phyloP scores from a whole-genome alignment of 2,329 filamentous ascomycete species.

The Aspergillus ochraceoroseus region DNA sequence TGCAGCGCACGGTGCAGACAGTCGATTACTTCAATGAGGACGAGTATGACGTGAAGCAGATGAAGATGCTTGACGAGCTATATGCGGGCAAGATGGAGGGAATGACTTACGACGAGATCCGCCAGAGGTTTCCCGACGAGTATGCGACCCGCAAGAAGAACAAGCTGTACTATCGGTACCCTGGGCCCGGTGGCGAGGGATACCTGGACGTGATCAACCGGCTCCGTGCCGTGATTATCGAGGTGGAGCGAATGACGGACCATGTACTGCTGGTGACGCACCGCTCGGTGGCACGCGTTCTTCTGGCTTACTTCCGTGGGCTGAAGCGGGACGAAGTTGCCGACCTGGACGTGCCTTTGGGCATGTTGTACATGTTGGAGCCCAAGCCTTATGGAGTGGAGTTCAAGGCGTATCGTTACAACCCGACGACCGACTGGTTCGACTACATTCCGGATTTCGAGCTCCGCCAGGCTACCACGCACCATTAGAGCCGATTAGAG shows the following conservation, averaged over 20 bases:
- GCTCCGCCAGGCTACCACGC: constrained; percentile 49
- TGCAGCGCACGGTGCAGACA: constrained; percentile 81
- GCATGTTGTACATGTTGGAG: constrained; percentile 90
- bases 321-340: constrained; percentile 86
- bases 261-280: constrained; percentile 90
- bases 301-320: constrained; percentile 96
- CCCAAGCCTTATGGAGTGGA: constrained; percentile 97
- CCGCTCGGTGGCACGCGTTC: constrained; percentile 82
- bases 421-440: constrained; percentile 72
- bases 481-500: constrained; percentile 18
- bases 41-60: constrained; percentile 93
- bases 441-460: constrained; percentile 80
- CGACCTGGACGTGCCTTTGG: constrained; percentile 86
- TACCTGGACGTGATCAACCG: constrained; percentile 97
- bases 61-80: constrained; percentile 96
- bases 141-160: constrained; percentile 73
- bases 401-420: constrained; percentile 92
- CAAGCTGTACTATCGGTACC: constrained; percentile 95
- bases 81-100: constrained; percentile 92
- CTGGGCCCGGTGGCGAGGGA: constrained; percentile 89
- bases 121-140: constrained; percentile 70
- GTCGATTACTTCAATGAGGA: constrained; percentile 91
- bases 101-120: constrained; percentile 89
- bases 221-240: constrained; percentile 88
- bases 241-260: constrained; percentile 95